A percentile compares a stretch with the other conserved stretches of the same genome.
Evolutionary conservation across 306 rosid genomes (phyloP).

Genomic region (Lablab purpureus): DNA sequence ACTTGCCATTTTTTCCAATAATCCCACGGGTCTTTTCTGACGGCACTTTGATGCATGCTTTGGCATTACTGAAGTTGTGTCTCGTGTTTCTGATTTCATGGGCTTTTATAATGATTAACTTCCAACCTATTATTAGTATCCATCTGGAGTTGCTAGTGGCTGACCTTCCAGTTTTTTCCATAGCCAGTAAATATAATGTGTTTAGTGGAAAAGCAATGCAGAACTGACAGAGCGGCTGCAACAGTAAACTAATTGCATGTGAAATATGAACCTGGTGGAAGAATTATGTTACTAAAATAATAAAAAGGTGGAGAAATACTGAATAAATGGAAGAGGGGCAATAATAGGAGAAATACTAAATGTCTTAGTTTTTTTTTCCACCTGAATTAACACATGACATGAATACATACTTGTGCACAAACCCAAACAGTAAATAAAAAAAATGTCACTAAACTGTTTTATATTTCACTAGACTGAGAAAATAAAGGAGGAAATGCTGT

Average conservation of each 20-base stretch:
- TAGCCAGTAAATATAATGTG: background rate
- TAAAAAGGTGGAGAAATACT: background rate
- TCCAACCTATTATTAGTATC: background rate
- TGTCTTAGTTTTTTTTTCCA: background rate
- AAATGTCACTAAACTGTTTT: background rate
- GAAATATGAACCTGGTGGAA: constrained; percentile 9
- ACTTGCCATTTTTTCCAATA: constrained; percentile 2
- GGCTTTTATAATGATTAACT: background rate
- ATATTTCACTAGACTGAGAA: background rate
- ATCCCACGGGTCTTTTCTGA: background rate
- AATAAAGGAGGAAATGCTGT: background rate
- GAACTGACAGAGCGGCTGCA: background rate
- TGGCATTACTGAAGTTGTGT: too few species aligned
- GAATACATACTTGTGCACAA: background rate
- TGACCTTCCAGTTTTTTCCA: background rate
- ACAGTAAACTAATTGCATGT: background rate
- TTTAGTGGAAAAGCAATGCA: background rate
- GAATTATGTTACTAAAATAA: constrained; percentile 1
- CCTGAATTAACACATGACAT: background rate
- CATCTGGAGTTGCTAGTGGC: background rate
- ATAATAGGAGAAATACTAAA: background rate
- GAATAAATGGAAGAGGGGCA: background rate
- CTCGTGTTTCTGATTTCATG: too few species aligned
- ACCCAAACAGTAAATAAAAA: background rate
- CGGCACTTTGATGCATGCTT: too few species aligned